Evolutionary conservation across 2,329 filamentous ascomycete species (phyloP), one percentile per base, ranked within the genome.

Genomic region (Phialemonium atrogriseum): DNA sequence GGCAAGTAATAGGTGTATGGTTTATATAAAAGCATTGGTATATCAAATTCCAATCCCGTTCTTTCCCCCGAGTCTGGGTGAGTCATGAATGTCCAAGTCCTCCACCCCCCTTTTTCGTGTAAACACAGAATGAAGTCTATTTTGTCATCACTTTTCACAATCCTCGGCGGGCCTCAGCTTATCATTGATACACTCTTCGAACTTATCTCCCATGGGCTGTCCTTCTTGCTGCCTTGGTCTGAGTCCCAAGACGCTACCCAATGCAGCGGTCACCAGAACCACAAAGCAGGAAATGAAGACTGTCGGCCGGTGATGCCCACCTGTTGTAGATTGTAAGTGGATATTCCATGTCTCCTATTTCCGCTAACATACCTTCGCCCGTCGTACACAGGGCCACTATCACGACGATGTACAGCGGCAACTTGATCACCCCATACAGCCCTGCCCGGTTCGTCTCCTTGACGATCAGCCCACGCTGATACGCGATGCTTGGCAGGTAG

Each of bases 401-500:
- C 8, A 44, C 41, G 15, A 42, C 42, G n/a, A 42, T 11, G 16
- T 42, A 44, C 12, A 44, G 23, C 4, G 41, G 41, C 4, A 42
- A 36, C 27, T 39, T 44, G 39, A 44, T 42, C 29, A 44, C 24
- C 4, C 52, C 50, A 27, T 55, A 56, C 5, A 51, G 29, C 10
- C 47, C 42, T 8, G 52, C 45, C 17, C 51, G 42, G 12, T 45
- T 42, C 12, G 41, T 44, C 17, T 53, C 49, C 17, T 42, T 34
- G 5, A 55, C 48, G 7, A 55, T 34, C 13, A 43, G 34, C 13
- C 52, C 46, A 4, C 54, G 48, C 32, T 50, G 41, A 14, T 44
- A 54, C 10, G 51, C 51, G 20, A 54, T 52, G 29, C 46, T 51
- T 5, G 52, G 52, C 11, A 54, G 43, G 21, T 55, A 56, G 4